These are phyloP conservation scores for Hapsidospora chrysogenum DNA, from an alignment of 495 filamentous ascomycete species.

Conservation along the genomic window DNA sequence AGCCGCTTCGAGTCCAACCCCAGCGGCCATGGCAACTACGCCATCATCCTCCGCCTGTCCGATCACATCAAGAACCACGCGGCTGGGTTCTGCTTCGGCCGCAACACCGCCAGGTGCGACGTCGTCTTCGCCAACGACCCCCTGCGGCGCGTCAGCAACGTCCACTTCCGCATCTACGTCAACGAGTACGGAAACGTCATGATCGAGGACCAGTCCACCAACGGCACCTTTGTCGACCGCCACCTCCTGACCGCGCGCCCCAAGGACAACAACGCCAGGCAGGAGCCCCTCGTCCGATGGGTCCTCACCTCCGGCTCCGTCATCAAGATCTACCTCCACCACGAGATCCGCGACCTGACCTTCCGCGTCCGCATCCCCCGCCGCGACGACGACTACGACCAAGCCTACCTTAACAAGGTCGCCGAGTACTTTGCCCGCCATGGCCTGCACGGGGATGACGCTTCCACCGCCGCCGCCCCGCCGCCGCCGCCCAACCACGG, in stretches of 20 bases:
- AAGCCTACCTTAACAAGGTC: conserved; percentile 44
- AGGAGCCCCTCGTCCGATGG: conserved; percentile 27
- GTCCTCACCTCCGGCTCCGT: conserved; percentile 48
- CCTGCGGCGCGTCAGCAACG: conserved; percentile 57
- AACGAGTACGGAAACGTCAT: conserved; percentile 67
- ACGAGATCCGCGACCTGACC: conserved; percentile 31
- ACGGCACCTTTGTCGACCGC: conserved; percentile 75
- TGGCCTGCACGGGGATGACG: conserved; percentile 9
- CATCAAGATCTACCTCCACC: conserved; percentile 47
- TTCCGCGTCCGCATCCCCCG: conserved; percentile 80
- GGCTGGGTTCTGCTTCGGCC: conserved; percentile 71
- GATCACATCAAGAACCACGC: conserved; percentile 44
- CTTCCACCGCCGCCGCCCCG: conserved; percentile 26
- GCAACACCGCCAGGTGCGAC: conserved; percentile 56
- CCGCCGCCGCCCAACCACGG: conserved; percentile 13
- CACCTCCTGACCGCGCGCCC: conserved; percentile 34
- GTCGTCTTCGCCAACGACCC: conserved; percentile 45
- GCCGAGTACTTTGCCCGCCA: conserved; percentile 27
- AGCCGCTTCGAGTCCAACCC: conserved; percentile 25
- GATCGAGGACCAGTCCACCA: conserved; percentile 83
- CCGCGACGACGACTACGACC: conserved; percentile 36
- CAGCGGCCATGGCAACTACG: conserved; percentile 34
- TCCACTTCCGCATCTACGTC: conserved; percentile 81
- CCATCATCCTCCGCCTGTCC: conserved; percentile 69
- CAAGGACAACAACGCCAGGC: conserved; percentile 15